Base-by-base conservation (phyloP, 805 yeast species). In the Myxozyma mucilagina region DNA sequence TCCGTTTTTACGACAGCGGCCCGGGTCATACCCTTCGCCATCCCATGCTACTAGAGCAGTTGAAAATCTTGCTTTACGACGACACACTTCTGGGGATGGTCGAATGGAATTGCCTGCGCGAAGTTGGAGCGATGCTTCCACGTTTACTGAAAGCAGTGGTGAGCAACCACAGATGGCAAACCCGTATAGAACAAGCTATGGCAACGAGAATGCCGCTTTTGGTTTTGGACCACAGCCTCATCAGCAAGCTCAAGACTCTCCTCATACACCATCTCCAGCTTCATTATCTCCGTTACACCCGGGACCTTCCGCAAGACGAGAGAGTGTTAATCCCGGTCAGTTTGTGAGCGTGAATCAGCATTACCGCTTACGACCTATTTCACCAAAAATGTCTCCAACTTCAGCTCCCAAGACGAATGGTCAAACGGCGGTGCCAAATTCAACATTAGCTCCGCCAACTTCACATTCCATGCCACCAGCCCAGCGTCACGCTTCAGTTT, bases 21-120 rank as follows among this genome's bases (percentile, higher is more conserved):
- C 65, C 2, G 65, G 63, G 8, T 62, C 65, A 24, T 62, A 55
- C 43, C 65, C 65, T 11, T 41, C 57, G 32, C 44, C 65, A 9
- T 43, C 58, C n/a, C 51, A 43, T 16, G 47, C 60, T 29, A 20
- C 47, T 2, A n/a, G 58, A n/a, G 31, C 18, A 34, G 51, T 44
- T 4, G 56, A 45, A 24, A 56, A 29, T 14, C 54, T 50, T 10
- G 34, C 45, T 7, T 18, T 49, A 16, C 47, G 65, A n/a, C 53
- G 65, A 31, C 65, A 62, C 29, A 55, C 65, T 16, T 62, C 65
- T 10, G 61, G 58, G 39, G 59, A 59, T 41, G 49, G 51, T 7
- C 51, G 57, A 11, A 11, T 43, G 20, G 56, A 42, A 10, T 29
- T 18, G 8, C 36, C 34, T 18, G 18, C 18, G 18, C 41, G 61